Evolutionary conservation across 164 flowering plant species (phyloP).

Genomic region (Taxillus chinensis): DNA sequence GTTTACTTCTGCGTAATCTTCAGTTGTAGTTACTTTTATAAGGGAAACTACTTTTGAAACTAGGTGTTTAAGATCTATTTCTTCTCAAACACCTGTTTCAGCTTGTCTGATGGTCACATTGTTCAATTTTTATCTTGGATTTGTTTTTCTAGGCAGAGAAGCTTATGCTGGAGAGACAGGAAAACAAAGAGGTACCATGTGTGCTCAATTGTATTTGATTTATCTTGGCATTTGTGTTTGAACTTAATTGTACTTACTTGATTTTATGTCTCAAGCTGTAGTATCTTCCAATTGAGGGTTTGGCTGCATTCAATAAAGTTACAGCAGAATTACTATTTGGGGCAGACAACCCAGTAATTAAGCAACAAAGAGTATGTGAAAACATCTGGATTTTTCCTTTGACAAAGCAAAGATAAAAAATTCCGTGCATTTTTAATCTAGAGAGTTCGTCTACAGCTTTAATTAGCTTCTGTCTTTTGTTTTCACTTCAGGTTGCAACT

Average conservation of each 20-base stretch:
- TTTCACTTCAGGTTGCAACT: slow-evolving; percentile 73
- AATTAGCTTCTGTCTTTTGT: neutral
- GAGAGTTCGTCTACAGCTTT: neutral
- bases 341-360: slow-evolving; percentile 65
- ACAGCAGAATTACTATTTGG: slow-evolving; percentile 91
- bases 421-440: neutral
- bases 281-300: slow-evolving; percentile 99
- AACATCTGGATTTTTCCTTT: neutral
- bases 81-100: too few relatives aligned
- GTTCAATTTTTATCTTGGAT: too few relatives aligned
- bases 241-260: slow-evolving; percentile 1
- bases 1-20: too few relatives aligned
- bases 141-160: slow-evolving; percentile 60
- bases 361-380: slow-evolving; percentile 65
- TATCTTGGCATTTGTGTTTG: neutral
- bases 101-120: too few relatives aligned
- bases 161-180: slow-evolving; percentile 82
- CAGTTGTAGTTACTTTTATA: too few relatives aligned
- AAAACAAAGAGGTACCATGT: slow-evolving; percentile 82
- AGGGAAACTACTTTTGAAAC: too few relatives aligned
- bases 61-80: too few relatives aligned
- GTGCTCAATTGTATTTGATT: slow-evolving; percentile 4
- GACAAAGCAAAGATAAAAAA: neutral
- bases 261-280: slow-evolving; percentile 20
- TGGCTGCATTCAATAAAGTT: slow-evolving; percentile 90